phyloP scores from a whole-genome alignment of 495 filamentous ascomycete genomes.

The Penicillium canariense region DNA sequence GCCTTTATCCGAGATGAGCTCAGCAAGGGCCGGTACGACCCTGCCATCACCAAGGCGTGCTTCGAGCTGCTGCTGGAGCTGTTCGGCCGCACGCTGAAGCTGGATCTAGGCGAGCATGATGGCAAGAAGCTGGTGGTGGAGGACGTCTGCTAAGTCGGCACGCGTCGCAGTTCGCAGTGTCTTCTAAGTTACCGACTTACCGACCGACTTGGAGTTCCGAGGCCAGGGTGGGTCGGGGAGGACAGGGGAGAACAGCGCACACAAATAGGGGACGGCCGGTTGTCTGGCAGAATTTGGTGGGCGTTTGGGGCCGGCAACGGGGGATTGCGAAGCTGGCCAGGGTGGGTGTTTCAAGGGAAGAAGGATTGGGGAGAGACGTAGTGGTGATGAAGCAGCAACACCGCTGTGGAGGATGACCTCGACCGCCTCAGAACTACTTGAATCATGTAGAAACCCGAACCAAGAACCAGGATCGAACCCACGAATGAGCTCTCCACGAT shows the following conservation, averaged over 20 bases:
- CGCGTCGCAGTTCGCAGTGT: no score
- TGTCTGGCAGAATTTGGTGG: not conserved
- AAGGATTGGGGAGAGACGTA: not conserved
- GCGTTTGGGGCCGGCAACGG: not conserved
- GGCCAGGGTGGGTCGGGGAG: not conserved
- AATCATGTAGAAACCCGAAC: not conserved
- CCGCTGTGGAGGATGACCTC: not conserved
- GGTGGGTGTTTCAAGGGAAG: not conserved
- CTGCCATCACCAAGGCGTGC: slow-evolving; percentile 80
- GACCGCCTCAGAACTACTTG: not conserved
- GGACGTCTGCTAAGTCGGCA: slow-evolving; percentile 51
- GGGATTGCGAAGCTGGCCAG: slow-evolving; percentile 1
- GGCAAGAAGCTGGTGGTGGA: slow-evolving; percentile 51
- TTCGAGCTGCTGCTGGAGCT: slow-evolving; percentile 89
- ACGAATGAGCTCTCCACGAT: not conserved
- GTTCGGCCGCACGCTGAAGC: slow-evolving; percentile 74
- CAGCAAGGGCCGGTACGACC: slow-evolving; percentile 90
- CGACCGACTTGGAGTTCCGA: not conserved
- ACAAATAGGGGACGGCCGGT: not conserved
- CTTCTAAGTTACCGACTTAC: not conserved
- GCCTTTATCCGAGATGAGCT: slow-evolving; percentile 96
- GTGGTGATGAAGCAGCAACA: not conserved
- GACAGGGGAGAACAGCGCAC: not conserved
- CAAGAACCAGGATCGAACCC: not conserved
- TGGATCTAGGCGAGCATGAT: slow-evolving; percentile 66